Percentiles rank a stretch among this genome's conserved stretches.
These are phyloP conservation scores for Omphalea diandra DNA, from an alignment of 441 rosid genomes.

Conservation along the genomic window DNA sequence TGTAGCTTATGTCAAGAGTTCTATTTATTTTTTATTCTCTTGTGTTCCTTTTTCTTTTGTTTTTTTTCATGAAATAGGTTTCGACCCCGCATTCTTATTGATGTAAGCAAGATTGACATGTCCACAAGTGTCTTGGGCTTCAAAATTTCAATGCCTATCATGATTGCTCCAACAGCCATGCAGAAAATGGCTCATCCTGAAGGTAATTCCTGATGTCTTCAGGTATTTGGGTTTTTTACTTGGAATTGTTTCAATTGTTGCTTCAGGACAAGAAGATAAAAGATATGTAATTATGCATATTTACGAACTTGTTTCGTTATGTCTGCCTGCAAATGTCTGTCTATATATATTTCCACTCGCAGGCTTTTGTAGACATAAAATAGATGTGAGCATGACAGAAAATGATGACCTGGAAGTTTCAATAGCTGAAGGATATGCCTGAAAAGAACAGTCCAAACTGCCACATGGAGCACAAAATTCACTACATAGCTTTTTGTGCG, in stretches of 20 bases:
- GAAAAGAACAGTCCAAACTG: not conserved
- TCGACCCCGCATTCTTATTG: slow-evolving; percentile 87
- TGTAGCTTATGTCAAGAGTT: not conserved
- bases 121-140: slow-evolving; percentile 77
- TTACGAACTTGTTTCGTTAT: not conserved
- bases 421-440: not conserved
- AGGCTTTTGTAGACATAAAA: not conserved
- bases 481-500: not conserved
- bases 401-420: not conserved
- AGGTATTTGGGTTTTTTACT: not conserved
- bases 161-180: slow-evolving; percentile 97
- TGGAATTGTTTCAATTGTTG: not conserved
- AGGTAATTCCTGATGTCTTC: slow-evolving; percentile 42
- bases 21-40: slow-evolving; percentile 9
- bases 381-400: not conserved
- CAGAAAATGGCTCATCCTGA: slow-evolving; percentile 99
- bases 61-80: slow-evolving; percentile 45
- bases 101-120: slow-evolving; percentile 82
- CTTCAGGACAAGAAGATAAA: not conserved
- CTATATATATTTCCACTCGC: not conserved
- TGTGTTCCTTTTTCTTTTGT: not conserved
- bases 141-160: slow-evolving; percentile 94
- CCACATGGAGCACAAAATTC: not conserved
- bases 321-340: not conserved
- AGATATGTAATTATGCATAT: not conserved